Evolutionary conservation across 148 eudicot species (phyloP), one percentile per base, ranked within the genome.

Genomic region (Salicornia ramosissima): DNA sequence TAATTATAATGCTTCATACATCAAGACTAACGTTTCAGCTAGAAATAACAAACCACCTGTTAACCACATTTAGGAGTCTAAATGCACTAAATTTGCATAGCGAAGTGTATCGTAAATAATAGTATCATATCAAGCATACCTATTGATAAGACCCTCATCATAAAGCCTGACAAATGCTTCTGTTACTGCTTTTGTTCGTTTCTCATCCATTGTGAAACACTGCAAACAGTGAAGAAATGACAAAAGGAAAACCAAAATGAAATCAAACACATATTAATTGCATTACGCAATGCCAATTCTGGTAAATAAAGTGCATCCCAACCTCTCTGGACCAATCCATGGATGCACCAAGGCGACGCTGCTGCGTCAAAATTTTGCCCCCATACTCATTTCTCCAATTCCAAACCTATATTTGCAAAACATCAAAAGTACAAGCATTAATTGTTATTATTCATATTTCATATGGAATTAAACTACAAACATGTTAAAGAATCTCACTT

Each of bases 261-360:
- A n/a, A n/a, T n/a, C n/a, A n/a, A 3, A 36, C 40, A 36, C 8
- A 36, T 36, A 8, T 36, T 26, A 63, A n/a, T 29, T 43, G 25
- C 43, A 47, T 1, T 10, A n/a, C 8, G 40, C 40, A 36, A 36
- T 36, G 4, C 4, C 4, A 36, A 3, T 36, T 3, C 40, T 36
- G 8, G 40, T 36, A 36, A 36, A 36, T 36, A 36, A 36, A 2
- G 51, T 2, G 12, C 25, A 73, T 55, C n/a, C n/a, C n/a, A n/a
- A n/a, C 99, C 93, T 94, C 99, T 50, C 97, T 91, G 11, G 99
- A 87, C 99, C 99, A 94, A 78, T 94, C 98, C 69, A 94, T 88
- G 73, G 92, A 84, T 62, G 97, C 90, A 77, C 98, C 98, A 74
- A 94, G 80, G 64, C 86, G 78, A 34, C 97, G 88, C 36, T 83